Evolutionary conservation across 1,139 yeast genomes (phyloP), one percentile per base, ranked within the genome.

Genomic region (Trichomonascaceae sp.): DNA sequence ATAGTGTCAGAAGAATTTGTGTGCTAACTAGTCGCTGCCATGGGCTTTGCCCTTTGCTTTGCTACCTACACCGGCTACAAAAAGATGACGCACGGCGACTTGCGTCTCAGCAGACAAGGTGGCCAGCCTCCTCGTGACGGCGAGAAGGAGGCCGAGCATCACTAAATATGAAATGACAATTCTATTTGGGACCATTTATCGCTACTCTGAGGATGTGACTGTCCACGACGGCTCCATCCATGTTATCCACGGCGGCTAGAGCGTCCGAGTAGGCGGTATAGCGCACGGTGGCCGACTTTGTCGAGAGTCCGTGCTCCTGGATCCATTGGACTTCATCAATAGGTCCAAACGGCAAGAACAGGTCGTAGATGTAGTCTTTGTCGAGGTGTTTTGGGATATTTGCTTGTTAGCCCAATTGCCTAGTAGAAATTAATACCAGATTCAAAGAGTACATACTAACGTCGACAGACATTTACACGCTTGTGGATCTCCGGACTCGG

Each of bases 261-360:
- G 60, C 62, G 35, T 59, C 63, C 3, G 31, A 48, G 3, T n/a
- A n/a, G n/a, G n/a, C n/a, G n/a, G n/a, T n/a, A n/a, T n/a, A n/a
- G n/a, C n/a, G n/a, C n/a, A n/a, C n/a, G n/a, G n/a, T n/a, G n/a
- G n/a, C n/a, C n/a, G n/a, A n/a, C n/a, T n/a, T n/a, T n/a, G n/a
- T n/a, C n/a, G n/a, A n/a, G n/a, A n/a, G n/a, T n/a, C n/a, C n/a
- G n/a, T n/a, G n/a, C n/a, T n/a, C n/a, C n/a, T n/a, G n/a, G n/a
- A n/a, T n/a, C n/a, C n/a, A n/a, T n/a, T n/a, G n/a, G 3, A 57
- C 48, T 13, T 47, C 46, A 14, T 51, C 40, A 13, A 59, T 52
- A 16, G 59, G 62, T 3, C 64, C 64, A 43, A 59, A 60, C 6
- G 64, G 49, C 15, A 55, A 32, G 33, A 59, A 59, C 30, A 53